Evolutionary conservation across 306 rosid species (phyloP).

Genomic region (Comarum palustre): DNA sequence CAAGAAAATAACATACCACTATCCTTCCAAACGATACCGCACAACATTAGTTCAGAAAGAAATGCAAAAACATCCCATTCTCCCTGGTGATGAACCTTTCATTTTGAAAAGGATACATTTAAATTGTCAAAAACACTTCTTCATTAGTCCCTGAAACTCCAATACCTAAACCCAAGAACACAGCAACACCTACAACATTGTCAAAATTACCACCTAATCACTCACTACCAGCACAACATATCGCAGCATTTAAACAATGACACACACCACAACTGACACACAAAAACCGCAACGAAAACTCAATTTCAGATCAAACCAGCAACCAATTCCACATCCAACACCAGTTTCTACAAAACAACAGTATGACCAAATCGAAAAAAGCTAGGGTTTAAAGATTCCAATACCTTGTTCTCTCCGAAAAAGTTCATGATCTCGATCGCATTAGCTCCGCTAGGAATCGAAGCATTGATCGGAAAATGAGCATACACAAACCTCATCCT

Average conservation of each 20-base stretch:
- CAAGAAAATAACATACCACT: neutral
- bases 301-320: neutral
- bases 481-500: constrained; percentile 84
- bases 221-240: neutral
- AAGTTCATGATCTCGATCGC: constrained; percentile 75
- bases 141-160: too few species aligned
- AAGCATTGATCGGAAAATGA: constrained; percentile 77
- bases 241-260: too few species aligned
- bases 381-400: too few species aligned
- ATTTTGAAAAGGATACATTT: neutral
- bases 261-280: too few species aligned
- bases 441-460: constrained; percentile 39
- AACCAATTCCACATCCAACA: neutral
- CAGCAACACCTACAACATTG: neutral
- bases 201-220: neutral
- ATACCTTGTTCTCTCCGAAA: constrained; percentile 74
- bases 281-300: neutral
- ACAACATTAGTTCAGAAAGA: too few species aligned
- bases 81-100: too few species aligned
- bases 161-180: too few species aligned
- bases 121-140: too few species aligned
- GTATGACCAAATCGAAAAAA: too few species aligned
- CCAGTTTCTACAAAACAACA: neutral
- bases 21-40: too few species aligned
- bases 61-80: too few species aligned